Percentiles rank a stretch among this genome's conserved stretches.
Conservation (phyloP, 2,329 filamentous ascomycete genomes). For the Neophaeococcomyces mojaviensis region DNA sequence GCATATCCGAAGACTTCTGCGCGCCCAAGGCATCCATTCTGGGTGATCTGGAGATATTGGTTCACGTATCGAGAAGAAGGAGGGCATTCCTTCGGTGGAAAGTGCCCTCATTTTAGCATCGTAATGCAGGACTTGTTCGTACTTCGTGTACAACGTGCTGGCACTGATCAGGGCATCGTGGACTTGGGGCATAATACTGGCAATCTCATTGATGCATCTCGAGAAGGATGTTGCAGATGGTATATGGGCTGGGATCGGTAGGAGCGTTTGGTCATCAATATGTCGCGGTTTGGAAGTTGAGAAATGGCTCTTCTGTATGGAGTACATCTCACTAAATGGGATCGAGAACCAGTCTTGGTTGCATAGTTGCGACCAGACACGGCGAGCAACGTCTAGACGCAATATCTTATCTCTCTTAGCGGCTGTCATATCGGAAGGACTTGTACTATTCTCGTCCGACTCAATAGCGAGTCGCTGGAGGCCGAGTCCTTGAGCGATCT, state of each 20-base stretch:
- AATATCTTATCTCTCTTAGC: slow-evolving; percentile 17
- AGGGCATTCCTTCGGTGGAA: slow-evolving; percentile 28
- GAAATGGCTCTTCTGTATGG: slow-evolving; percentile 31
- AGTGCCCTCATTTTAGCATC: slow-evolving; percentile 33
- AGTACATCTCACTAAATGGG: slow-evolving; percentile 34
- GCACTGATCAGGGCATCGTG: slow-evolving; percentile 32
- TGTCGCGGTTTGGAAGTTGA: slow-evolving; percentile 29
- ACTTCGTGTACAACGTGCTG: slow-evolving; percentile 32
- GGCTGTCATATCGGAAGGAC: slow-evolving; percentile 6
- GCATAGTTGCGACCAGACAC: slow-evolving; percentile 34
- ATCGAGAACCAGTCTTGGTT: slow-evolving; percentile 39
- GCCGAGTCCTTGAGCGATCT: slow-evolving; percentile 43
- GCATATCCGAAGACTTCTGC: slow-evolving; percentile 32
- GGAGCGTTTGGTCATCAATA: slow-evolving; percentile 31
- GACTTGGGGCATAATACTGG: slow-evolving; percentile 30
- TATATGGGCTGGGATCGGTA: slow-evolving; percentile 12
- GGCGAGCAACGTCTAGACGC: slow-evolving; percentile 30
- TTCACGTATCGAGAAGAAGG: slow-evolving; percentile 29
- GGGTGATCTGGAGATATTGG: slow-evolving; percentile 33
- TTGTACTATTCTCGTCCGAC: slow-evolving; percentile 10
- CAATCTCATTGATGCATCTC: slow-evolving; percentile 34
- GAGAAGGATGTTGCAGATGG: slow-evolving; percentile 31
- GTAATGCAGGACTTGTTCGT: slow-evolving; percentile 34
- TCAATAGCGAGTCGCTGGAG: slow-evolving; percentile 34
- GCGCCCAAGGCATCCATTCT: slow-evolving; percentile 34